Evolutionary conservation across 768 basidiomycete genomes (phyloP).

Genomic region (Boletus speciosus): DNA sequence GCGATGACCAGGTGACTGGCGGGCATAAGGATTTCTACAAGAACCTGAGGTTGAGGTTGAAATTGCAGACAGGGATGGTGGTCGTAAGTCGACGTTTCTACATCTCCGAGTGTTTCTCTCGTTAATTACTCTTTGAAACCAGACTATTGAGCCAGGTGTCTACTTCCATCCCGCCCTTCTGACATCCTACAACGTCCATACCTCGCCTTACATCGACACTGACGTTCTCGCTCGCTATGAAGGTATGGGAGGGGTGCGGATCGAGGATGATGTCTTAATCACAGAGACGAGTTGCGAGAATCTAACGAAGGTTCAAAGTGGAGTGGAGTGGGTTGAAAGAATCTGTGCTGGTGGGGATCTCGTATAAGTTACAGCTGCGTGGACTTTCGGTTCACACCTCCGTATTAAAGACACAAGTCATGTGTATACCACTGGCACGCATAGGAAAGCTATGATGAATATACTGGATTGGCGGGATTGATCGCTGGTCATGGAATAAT

Average conservation of each 20-base stretch:
- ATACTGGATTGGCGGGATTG: not conserved
- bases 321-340: constrained; percentile 76
- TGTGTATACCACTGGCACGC: not conserved
- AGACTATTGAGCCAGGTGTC: constrained; percentile 90
- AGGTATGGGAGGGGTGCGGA: constrained; percentile 84
- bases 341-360: constrained; percentile 65
- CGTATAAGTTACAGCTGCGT: constrained; percentile 12
- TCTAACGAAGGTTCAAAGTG: constrained; percentile 80
- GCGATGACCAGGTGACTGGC: constrained; percentile 60
- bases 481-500: not conserved
- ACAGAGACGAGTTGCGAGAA: constrained; percentile 75
- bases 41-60: constrained; percentile 75
- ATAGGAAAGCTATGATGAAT: not conserved
- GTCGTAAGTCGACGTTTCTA: constrained; percentile 52
- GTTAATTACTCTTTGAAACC: not conserved
- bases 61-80: constrained; percentile 77
- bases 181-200: constrained; percentile 58
- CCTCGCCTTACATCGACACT: constrained; percentile 42
- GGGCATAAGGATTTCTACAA: constrained; percentile 69
- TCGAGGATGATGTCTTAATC: constrained; percentile 89
- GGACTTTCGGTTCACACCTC: not conserved
- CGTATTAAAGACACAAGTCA: not conserved
- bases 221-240: constrained; percentile 48
- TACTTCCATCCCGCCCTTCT: constrained; percentile 83
- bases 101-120: not conserved